Evolutionary conservation across 2,329 filamentous ascomycete genomes (phyloP), one percentile per base, ranked within the genome.

Genomic region (Diaporthe destruens): DNA sequence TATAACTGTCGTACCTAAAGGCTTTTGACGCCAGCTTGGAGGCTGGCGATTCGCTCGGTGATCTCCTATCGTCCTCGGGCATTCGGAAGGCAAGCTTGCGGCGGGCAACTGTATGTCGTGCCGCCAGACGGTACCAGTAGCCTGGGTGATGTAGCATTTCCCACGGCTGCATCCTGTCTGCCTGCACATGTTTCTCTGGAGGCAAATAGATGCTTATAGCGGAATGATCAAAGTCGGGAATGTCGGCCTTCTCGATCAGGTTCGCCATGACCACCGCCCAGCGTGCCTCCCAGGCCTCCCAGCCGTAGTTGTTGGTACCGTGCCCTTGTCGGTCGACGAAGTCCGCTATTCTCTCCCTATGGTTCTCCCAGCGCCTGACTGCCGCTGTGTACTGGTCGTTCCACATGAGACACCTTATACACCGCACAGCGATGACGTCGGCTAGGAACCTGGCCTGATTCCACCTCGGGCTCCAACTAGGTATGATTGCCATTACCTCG

Each of bases 391-490:
- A 91, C 76, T 95, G 91, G 23, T 90, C 91, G 74, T 90, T 90
- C 91, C 94, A 96, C 6, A 98, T 83, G 67, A 97, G 86, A 79
- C 95, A 96, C 49, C 96, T 91, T 23, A 98, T 86, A 69, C 93
- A 91, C 63, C 96, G 92, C 68, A 98, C 89, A 0, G 94, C 91
- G 75, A 97, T 89, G 14, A 92, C 84, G 80, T 99, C 96, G 2
- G 94, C 93, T 49, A 98, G 82, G 39, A 96, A 84, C n/a, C 96
- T 90, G n/a, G 94, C 94, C 81, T 98, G 94, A 79, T 98, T 94
- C 89, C 96, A 99, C 73, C 95, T 89, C 20, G 94, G 91, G 76
- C 91, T 95, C 95, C 95, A 98, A 78, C 91, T 95, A 5, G 95
- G 93, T 72, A 97, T 96, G 18, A 92, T 92, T 78, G 98, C 95